Percentiles rank a stretch among this genome's conserved stretches.
Conservation (phyloP, 2,329 filamentous ascomycete genomes). For the Seiridium unicorne region DNA sequence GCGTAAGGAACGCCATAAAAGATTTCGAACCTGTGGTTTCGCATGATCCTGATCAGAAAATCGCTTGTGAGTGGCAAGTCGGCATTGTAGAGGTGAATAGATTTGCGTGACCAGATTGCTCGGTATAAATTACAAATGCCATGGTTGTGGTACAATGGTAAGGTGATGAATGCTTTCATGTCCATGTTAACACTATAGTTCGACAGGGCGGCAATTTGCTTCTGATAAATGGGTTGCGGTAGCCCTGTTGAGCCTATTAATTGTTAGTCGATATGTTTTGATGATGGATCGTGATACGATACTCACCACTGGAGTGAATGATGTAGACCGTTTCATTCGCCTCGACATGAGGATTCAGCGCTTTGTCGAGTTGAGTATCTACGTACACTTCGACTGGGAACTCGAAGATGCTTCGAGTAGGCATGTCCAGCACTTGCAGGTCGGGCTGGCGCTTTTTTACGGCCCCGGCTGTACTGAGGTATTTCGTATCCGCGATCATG, state of each 20-base stretch:
- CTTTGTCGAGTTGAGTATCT: conserved; percentile 24
- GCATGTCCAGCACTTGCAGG: conserved; percentile 24
- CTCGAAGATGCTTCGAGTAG: conserved; percentile 23
- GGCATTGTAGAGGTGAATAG: conserved; percentile 53
- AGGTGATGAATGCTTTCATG: conserved; percentile 49
- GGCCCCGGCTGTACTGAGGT: conserved; percentile 17
- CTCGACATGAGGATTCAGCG: conserved; percentile 30
- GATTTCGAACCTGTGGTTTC: conserved; percentile 43
- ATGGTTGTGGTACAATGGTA: conserved; percentile 60
- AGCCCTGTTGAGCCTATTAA: conserved; percentile 55
- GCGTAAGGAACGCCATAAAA: conserved; percentile 64
- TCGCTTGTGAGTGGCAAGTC: conserved; percentile 51
- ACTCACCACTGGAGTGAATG: conserved; percentile 20
- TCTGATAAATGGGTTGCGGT: conserved; percentile 62
- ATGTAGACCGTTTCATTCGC: conserved; percentile 23
- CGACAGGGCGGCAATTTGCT: conserved; percentile 47
- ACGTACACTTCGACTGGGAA: conserved; percentile 27
- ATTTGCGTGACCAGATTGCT: conserved; percentile 47
- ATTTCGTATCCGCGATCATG: conserved; percentile 23
- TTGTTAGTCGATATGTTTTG: conserved; percentile 12
- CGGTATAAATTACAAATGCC: conserved; percentile 55
- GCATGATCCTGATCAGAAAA: conserved; percentile 44
- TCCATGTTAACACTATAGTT: conserved; percentile 39
- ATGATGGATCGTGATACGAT: conserved; percentile 16
- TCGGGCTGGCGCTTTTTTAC: conserved; percentile 14